Conservation (phyloP, 1,284 basidiomycete genomes). For the Termitomyces sp. region DNA sequence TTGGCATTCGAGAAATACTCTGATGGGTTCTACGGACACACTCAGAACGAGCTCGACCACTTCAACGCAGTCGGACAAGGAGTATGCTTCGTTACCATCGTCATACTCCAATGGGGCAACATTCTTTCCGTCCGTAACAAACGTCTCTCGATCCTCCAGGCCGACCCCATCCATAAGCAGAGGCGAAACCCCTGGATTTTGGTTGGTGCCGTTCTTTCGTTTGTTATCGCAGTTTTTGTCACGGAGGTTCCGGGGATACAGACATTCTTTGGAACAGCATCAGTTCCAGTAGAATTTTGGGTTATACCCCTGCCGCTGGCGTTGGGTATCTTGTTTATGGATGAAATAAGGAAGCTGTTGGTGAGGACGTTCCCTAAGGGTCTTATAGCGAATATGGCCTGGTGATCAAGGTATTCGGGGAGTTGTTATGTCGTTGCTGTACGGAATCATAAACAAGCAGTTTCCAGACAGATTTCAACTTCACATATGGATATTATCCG, state of each 20-base stretch:
- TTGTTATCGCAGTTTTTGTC: slow-evolving; percentile 16
- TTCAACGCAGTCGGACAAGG: slow-evolving; percentile 12
- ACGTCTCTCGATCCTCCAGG: slow-evolving; percentile 12
- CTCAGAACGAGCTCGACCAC: slow-evolving; percentile 4
- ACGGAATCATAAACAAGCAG: not conserved
- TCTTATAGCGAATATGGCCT: slow-evolving; percentile 13
- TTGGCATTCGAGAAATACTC: slow-evolving; percentile 14
- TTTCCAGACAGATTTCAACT: not conserved
- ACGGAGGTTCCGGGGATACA: slow-evolving; percentile 16
- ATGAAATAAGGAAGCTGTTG: slow-evolving; percentile 15
- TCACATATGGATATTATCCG: not conserved
- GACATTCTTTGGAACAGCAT: slow-evolving; percentile 12
- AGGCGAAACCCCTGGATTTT: slow-evolving; percentile 15
- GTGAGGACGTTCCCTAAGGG: slow-evolving; percentile 15
- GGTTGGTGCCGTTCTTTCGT: slow-evolving; percentile 6
- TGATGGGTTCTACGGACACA: slow-evolving; percentile 11
- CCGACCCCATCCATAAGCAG: slow-evolving; percentile 13
- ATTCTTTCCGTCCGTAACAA: slow-evolving; percentile 13
- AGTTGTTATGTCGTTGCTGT: not conserved
- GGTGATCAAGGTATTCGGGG: slow-evolving; percentile 5
- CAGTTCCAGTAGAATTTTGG: slow-evolving; percentile 17
- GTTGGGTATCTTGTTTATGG: slow-evolving; percentile 15
- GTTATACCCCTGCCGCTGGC: slow-evolving; percentile 16
- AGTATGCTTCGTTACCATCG: slow-evolving; percentile 14
- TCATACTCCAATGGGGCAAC: slow-evolving; percentile 18